These are phyloP conservation scores for Curvularia sp. DNA, from an alignment of 2,329 filamentous ascomycete genomes.

Conservation along the genomic window DNA sequence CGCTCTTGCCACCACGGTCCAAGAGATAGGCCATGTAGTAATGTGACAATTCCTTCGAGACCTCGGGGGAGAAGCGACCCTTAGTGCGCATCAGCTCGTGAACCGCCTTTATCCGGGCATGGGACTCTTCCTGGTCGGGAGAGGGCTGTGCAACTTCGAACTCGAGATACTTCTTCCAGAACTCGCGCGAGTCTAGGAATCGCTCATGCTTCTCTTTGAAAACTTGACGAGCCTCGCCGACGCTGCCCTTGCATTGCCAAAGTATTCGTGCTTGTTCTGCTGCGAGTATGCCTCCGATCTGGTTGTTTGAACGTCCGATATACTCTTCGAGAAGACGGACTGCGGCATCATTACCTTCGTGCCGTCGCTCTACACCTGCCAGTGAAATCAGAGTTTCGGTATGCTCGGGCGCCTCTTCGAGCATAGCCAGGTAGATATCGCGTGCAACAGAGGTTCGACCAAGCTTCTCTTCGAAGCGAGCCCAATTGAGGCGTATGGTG, in stretches of 20 bases:
- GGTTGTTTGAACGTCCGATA: conserved; percentile 74
- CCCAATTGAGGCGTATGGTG: conserved; percentile 85
- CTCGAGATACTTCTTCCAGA: conserved; percentile 87
- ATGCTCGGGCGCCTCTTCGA: conserved; percentile 78
- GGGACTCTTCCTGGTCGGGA: conserved; percentile 67
- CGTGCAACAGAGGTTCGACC: conserved; percentile 78
- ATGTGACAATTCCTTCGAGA: conserved; percentile 77
- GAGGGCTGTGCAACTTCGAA: conserved; percentile 89
- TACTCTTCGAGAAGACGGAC: conserved; percentile 83
- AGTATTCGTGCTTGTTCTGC: conserved; percentile 86
- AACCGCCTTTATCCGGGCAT: conserved; percentile 79
- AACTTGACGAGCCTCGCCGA: conserved; percentile 80
- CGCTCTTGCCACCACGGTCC: conserved; percentile 79
- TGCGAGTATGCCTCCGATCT: conserved; percentile 84
- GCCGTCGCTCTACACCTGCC: conserved; percentile 84
- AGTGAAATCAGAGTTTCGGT: conserved; percentile 87
- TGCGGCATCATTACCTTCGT: conserved; percentile 82
- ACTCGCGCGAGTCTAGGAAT: conserved; percentile 83
- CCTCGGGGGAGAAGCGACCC: conserved; percentile 70
- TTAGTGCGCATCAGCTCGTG: conserved; percentile 76
- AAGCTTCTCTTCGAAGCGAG: conserved; percentile 89
- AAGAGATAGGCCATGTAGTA: conserved; percentile 85
- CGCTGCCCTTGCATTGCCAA: conserved; percentile 84
- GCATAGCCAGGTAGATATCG: conserved; percentile 82
- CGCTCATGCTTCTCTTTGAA: conserved; percentile 83